Evolutionary conservation across 768 basidiomycete species (phyloP).

Genomic region (Kwoniella heveanensis): DNA sequence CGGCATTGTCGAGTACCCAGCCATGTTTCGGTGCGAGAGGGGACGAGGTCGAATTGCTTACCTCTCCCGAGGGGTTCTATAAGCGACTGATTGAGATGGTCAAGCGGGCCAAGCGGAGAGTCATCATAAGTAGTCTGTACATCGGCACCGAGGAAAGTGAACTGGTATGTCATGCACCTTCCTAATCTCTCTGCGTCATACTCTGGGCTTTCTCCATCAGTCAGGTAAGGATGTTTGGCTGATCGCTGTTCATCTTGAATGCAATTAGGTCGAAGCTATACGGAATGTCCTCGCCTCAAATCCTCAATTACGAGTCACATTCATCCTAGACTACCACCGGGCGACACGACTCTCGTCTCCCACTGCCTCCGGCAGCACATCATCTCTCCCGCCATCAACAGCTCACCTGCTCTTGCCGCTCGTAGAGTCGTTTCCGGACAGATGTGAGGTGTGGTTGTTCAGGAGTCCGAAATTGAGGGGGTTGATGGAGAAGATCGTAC

Average conservation of each 20-base stretch:
- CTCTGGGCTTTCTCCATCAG: too few relatives aligned
- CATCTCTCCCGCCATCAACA: slow-evolving; percentile 62
- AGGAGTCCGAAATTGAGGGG: slow-evolving; percentile 82
- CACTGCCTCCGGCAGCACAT: slow-evolving; percentile 5
- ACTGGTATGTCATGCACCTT: slow-evolving; percentile 63
- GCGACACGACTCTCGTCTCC: slow-evolving; percentile 54
- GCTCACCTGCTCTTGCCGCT: slow-evolving; percentile 68
- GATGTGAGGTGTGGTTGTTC: slow-evolving; percentile 78
- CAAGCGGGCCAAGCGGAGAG: slow-evolving; percentile 69
- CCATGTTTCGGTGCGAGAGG: slow-evolving; percentile 55
- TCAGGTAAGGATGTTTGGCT: too few relatives aligned
- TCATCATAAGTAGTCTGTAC: slow-evolving; percentile 71
- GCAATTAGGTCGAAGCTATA: slow-evolving; percentile 71
- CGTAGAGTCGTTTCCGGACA: slow-evolving; percentile 67
- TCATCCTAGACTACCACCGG: slow-evolving; percentile 74
- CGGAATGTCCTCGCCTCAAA: slow-evolving; percentile 65
- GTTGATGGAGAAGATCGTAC: slow-evolving; percentile 72
- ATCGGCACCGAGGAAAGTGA: slow-evolving; percentile 64
- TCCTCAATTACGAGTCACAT: slow-evolving; percentile 66
- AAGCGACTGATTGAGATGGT: slow-evolving; percentile 68
- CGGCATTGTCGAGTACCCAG: slow-evolving; percentile 34
- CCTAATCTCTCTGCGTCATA: too few relatives aligned
- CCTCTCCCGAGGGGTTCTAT: slow-evolving; percentile 67
- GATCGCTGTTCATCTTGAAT: neutral
- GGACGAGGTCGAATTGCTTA: slow-evolving; percentile 63